Evolutionary conservation across 805 yeast species (phyloP), one percentile per base, ranked within the genome.

Genomic region (Hanseniaspora singularis): DNA sequence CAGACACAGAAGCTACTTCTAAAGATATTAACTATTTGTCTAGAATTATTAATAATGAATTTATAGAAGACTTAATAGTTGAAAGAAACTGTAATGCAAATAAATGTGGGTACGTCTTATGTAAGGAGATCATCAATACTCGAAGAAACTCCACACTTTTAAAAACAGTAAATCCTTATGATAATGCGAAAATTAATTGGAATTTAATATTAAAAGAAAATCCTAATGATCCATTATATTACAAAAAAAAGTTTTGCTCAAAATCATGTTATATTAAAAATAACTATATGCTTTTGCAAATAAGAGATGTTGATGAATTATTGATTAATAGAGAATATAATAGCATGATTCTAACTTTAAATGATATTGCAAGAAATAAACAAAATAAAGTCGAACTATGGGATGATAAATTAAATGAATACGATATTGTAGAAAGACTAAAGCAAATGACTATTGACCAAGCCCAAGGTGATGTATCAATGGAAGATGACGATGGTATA

Each of bases 81-180:
- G 48, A 44, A 26, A 44, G 48, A 37, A 44, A 44, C 26, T 44
- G 48, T 27, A 44, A 44, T 18, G 31, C 26, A 11, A 44, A 37
- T 9, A 44, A 44, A 23, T 44, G 48, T 37, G 48, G 48, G 2
- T 44, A 44, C 11, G 11, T 44, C n/a, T 32, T 44, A 4, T 44
- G 48, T 31, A 24, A 18, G 18, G 38, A 44, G 20, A 44, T 14
- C 14, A 27, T 37, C 3, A 30, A n/a, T 18, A 44, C 36, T 4
- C 28, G 41, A 37, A 33, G 41, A 37, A 44, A 36, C 19, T 44
- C 48, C 1, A 44, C 48, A 0, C 23, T 44, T 4, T 31, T 44
- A 15, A 44, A 44, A 24, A 44, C 48, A 11, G 34, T 37, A 6
- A 41, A 44, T n/a, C 48, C 48, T 5, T 44, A 37, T 31, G 32